Conservation (phyloP, 805 yeast genomes). For the Clavispora fructus region DNA sequence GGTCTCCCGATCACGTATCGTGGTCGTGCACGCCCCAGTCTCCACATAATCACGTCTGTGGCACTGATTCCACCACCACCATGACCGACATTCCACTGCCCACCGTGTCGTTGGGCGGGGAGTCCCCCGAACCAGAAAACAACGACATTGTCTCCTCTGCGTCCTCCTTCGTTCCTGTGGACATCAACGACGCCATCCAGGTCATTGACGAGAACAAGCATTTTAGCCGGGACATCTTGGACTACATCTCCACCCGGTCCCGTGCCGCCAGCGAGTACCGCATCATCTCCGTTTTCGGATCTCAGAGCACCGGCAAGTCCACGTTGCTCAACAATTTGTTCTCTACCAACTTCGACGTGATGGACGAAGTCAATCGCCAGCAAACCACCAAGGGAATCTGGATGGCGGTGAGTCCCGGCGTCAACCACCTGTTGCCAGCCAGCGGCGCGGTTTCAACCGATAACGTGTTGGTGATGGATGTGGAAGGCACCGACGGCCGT, state of each 20-base stretch:
- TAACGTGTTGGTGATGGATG: slow-evolving; percentile 80
- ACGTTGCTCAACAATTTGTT: slow-evolving; percentile 83
- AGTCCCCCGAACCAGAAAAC: slow-evolving; percentile 3
- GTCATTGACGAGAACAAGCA: slow-evolving; percentile 56
- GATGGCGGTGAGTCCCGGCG: slow-evolving; percentile 37
- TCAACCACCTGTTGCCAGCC: slow-evolving; percentile 11
- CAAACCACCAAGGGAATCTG: slow-evolving; percentile 65
- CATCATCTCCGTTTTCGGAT: slow-evolving; percentile 92
- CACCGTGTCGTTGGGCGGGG: background rate
- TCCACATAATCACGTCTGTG: background rate
- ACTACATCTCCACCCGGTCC: slow-evolving; percentile 7
- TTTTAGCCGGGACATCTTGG: slow-evolving; percentile 34
- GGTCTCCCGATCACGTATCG: too few species aligned
- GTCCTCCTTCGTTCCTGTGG: slow-evolving; percentile 39
- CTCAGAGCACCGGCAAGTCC: slow-evolving; percentile 95
- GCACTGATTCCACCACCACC: background rate
- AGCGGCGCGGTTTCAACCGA: slow-evolving; percentile 10
- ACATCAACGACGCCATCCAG: slow-evolving; percentile 46
- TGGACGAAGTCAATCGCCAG: slow-evolving; percentile 81
- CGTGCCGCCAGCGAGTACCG: slow-evolving; percentile 57
- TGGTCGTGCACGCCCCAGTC: background rate
- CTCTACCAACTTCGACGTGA: slow-evolving; percentile 78
- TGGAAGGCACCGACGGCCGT: slow-evolving; percentile 98
- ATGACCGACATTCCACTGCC: background rate
- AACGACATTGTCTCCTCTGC: slow-evolving; percentile 20